These are phyloP conservation scores for Samsoniella hepiali DNA, from an alignment of 2,329 filamentous ascomycete genomes.

Conservation along the genomic window DNA sequence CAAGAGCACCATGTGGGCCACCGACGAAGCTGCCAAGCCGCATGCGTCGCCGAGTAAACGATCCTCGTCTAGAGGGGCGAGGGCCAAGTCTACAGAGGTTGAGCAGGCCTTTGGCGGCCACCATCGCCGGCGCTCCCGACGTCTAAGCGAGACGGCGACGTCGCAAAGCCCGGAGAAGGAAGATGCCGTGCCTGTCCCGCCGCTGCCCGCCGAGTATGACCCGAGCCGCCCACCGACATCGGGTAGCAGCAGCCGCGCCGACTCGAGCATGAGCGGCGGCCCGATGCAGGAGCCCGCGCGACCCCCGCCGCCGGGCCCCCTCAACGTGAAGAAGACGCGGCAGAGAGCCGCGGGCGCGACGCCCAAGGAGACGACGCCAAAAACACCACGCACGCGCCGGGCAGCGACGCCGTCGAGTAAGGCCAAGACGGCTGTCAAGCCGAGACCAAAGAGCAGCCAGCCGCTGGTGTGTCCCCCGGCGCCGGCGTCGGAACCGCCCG, in stretches of 20 bases:
- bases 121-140: constrained; percentile 32
- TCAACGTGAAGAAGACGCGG: constrained; percentile 60
- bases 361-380: constrained; percentile 35
- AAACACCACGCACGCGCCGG: constrained; percentile 16
- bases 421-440: constrained; percentile 20
- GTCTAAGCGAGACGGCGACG: constrained; percentile 48
- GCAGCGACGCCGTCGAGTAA: constrained; percentile 20
- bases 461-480: not conserved
- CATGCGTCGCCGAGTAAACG: constrained; percentile 16
- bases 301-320: constrained; percentile 31
- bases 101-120: not conserved
- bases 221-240: constrained; percentile 21
- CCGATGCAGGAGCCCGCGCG: constrained; percentile 34
- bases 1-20: constrained; percentile 37
- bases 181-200: constrained; percentile 20
- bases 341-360: constrained; percentile 33
- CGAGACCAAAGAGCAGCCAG: constrained; percentile 16
- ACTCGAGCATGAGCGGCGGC: constrained; percentile 40
- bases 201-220: constrained; percentile 20
- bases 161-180: constrained; percentile 27
- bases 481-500: constrained; percentile 15
- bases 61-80: constrained; percentile 22
- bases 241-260: constrained; percentile 32
- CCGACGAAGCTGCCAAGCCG: constrained; percentile 19
- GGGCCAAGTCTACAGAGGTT: constrained; percentile 10